phyloP scores from a whole-genome alignment of 345 rosid genomes.

The Brassica incana region DNA sequence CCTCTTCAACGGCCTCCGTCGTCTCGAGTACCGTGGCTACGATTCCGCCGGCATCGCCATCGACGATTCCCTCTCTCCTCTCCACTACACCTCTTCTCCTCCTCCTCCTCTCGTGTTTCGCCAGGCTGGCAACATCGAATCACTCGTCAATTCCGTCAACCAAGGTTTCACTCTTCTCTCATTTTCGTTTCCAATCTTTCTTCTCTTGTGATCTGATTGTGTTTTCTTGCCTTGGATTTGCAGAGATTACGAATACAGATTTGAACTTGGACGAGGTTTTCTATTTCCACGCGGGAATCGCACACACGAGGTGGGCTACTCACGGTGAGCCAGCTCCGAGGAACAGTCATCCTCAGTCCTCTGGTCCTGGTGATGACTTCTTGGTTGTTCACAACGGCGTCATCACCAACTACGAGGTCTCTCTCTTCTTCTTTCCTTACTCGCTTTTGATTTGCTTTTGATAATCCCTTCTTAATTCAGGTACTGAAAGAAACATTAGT shows the following conservation, averaged over 20 bases:
- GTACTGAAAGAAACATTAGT: slow-evolving; percentile 72
- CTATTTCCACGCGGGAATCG: slow-evolving; percentile 80
- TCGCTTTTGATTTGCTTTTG: slow-evolving; percentile 6
- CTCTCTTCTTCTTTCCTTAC: neutral
- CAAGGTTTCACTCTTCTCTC: slow-evolving; percentile 49
- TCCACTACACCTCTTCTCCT: slow-evolving; percentile 19
- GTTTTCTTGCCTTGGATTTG: neutral
- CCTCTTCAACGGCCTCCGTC: slow-evolving; percentile 92
- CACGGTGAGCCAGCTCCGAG: slow-evolving; percentile 94
- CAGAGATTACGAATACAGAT: slow-evolving; percentile 66
- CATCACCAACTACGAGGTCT: slow-evolving; percentile 86
- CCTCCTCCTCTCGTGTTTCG: slow-evolving; percentile 72
- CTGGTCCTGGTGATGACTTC: slow-evolving; percentile 80
- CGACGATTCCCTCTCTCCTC: slow-evolving; percentile 44
- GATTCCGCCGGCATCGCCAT: slow-evolving; percentile 96
- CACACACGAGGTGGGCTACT: slow-evolving; percentile 97
- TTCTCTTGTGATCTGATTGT: neutral
- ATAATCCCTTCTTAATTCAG: slow-evolving; percentile 28
- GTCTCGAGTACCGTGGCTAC: slow-evolving; percentile 94
- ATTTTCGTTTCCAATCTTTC: neutral
- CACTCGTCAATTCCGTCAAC: slow-evolving; percentile 90
- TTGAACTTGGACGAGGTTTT: slow-evolving; percentile 75
- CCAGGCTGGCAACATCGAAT: slow-evolving; percentile 90
- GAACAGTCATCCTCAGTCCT: slow-evolving; percentile 89
- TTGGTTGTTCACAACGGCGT: slow-evolving; percentile 95